phyloP scores from a whole-genome alignment of 1,284 basidiomycete genomes.

The Prillingera fragicola region DNA sequence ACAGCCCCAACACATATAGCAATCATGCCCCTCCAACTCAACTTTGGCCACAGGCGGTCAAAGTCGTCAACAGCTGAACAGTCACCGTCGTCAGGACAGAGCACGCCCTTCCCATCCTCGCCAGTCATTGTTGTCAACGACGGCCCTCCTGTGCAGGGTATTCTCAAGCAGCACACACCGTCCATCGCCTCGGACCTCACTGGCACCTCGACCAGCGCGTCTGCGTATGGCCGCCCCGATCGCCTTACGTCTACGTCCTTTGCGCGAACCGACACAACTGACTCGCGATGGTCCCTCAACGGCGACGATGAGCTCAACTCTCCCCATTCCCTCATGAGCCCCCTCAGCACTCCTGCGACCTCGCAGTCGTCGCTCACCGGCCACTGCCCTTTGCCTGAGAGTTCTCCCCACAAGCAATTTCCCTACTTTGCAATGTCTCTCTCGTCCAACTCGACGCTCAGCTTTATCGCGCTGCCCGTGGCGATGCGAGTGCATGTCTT shows the following conservation, averaged over 20 bases:
- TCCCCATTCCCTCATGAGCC: too few species aligned
- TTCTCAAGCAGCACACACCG: not conserved
- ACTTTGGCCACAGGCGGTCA: constrained; percentile 3
- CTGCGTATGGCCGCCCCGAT: too few species aligned
- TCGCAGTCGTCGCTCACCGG: constrained; percentile 28
- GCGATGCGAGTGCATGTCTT: constrained; percentile 27
- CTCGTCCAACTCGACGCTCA: constrained; percentile 34
- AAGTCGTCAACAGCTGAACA: not conserved
- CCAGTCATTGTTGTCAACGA: constrained; percentile 4
- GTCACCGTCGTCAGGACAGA: not conserved
- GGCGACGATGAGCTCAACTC: constrained; percentile 21
- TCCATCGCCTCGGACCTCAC: not conserved
- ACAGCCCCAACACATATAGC: too few species aligned
- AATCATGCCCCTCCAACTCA: constrained; percentile 8
- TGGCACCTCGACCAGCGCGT: not conserved
- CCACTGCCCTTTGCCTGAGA: constrained; percentile 35
- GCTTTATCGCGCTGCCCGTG: constrained; percentile 39
- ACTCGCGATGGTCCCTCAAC: constrained; percentile 18
- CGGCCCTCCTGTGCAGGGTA: constrained; percentile 1
- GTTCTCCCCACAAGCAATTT: constrained; percentile 17
- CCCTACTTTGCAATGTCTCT: constrained; percentile 43
- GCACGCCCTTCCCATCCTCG: too few species aligned
- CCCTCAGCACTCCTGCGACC: constrained; percentile 19
- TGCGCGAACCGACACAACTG: constrained; percentile 28
- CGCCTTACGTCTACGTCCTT: too few species aligned